Evolutionary conservation across 169 alveolate species (phyloP), one percentile per base, ranked within the genome.

Genomic region (Eimeria praecox): DNA sequence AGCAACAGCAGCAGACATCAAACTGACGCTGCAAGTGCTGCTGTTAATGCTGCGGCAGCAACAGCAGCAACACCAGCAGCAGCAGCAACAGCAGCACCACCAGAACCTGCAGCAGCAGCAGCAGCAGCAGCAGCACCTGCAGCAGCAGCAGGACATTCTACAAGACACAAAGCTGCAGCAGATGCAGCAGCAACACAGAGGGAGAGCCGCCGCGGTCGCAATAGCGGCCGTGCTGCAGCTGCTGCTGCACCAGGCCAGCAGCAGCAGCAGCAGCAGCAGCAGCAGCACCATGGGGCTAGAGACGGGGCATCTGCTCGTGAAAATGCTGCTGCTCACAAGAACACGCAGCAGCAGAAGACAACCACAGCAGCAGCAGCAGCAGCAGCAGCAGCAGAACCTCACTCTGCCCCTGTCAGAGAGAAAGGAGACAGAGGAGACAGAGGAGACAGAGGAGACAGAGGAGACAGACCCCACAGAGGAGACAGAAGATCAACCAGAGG

Each of bases 211-310:
- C 87, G 87, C 62, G 22, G 87, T 38, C 87, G 87, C 56, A 77
- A 77, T 59, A 42, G 87, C 62, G 56, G 87, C 59, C 87, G 87
- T 18, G 87, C 87, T 42, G 87, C 62, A 77, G 87, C 54, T 10
- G 87, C 62, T 38, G 82, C 82, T 73, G 83, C 49, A 8, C 33
- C 87, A 3, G 87, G 62, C 40, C 87, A 77, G 87, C 87, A 77
- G 59, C 87, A 77, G 87, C 87, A 77, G 87, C 87, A 77, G 87
- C 87, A 77, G 87, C 87, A 77, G 54, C 87, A 77, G 87, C 87
- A 77, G 87, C 87, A 77, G 87, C 87, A 56, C n/a, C 66, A 56
- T 18, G 66, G 66, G 5, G 46, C 80, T 69, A 69, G 80, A 69
- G 80, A 69, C 42, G 80, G 80, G n/a, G 22, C 42, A 69, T 38